A percentile compares a stretch with the other conserved stretches of the same genome.
Evolutionary conservation across 1,139 yeast genomes (phyloP).

Genomic region (Geotrichum siamense): DNA sequence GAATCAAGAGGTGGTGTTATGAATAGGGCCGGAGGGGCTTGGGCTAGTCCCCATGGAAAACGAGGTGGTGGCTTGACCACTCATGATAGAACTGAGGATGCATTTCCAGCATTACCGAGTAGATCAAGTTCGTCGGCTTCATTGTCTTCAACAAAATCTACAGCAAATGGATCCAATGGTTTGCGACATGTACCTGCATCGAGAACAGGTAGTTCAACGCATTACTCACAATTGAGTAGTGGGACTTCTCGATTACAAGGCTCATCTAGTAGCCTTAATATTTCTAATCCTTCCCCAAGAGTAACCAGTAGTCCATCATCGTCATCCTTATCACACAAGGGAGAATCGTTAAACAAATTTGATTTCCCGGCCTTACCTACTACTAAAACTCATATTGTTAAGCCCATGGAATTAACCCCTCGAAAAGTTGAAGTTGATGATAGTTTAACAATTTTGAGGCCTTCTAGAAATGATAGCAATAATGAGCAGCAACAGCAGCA

Average conservation of each 20-base stretch:
- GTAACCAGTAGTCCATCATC: not conserved
- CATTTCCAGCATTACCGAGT: constrained; percentile 26
- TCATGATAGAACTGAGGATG: constrained; percentile 9
- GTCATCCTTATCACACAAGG: constrained; percentile 1
- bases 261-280: not conserved
- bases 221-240: constrained; percentile 2
- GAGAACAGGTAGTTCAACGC: not conserved
- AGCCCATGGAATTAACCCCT: constrained; percentile 8
- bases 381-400: constrained; percentile 8
- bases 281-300: not conserved
- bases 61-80: not conserved
- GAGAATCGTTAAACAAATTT: constrained; percentile 10
- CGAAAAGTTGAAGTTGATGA: constrained; percentile 11
- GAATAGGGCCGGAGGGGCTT: constrained; percentile 8
- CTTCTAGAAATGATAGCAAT: constrained; percentile 4
- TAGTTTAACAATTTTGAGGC: constrained; percentile 11
- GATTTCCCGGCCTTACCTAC: constrained; percentile 14
- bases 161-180: no score
- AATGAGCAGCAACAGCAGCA: not conserved
- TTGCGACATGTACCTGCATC: constrained; percentile 1
- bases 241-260: not conserved
- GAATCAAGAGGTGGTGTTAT: constrained; percentile 2
- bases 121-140: not conserved
- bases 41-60: constrained; percentile 14
- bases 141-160: not conserved